These are phyloP conservation scores for Neophaeococcomyces mojaviensis DNA, from an alignment of 2,329 filamentous ascomycete genomes.

Conservation along the genomic window DNA sequence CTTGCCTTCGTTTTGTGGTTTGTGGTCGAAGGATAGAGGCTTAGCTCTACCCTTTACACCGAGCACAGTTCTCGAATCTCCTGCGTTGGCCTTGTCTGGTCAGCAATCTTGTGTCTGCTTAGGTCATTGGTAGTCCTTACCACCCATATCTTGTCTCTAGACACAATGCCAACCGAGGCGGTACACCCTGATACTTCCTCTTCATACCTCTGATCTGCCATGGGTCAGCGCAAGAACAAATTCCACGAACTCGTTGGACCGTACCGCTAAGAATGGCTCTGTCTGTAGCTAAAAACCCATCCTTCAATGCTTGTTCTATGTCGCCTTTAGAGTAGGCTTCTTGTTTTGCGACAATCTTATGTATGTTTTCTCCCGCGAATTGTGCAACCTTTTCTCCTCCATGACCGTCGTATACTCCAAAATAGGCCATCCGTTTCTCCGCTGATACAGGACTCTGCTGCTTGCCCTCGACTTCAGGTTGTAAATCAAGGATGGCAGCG, in stretches of 20 bases:
- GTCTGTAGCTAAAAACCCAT: conserved; percentile 93
- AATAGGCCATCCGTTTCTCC: conserved; percentile 77
- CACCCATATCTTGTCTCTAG: conserved; percentile 85
- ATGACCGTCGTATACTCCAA: conserved; percentile 96
- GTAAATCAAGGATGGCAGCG: conserved; percentile 78
- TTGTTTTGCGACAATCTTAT: conserved; percentile 91
- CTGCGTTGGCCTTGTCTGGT: conserved; percentile 73
- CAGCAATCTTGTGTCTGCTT: conserved; percentile 17
- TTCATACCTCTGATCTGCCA: conserved; percentile 84
- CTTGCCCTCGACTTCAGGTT: conserved; percentile 49
- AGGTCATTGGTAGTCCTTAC: conserved; percentile 51
- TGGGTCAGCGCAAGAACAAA: conserved; percentile 17
- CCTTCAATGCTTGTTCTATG: conserved; percentile 92
- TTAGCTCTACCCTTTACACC: conserved; percentile 97
- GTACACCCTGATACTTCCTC: conserved; percentile 98
- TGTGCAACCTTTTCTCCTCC: conserved; percentile 93
- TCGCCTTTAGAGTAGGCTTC: conserved; percentile 85
- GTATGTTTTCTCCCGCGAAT: conserved; percentile 85
- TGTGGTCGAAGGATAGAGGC: conserved; percentile 97
- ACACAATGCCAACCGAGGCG: conserved; percentile 82
- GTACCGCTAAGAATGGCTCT: conserved; percentile 90
- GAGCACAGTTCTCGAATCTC: conserved; percentile 88
- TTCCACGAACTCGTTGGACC: conserved; percentile 5
- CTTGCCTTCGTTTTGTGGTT: conserved; percentile 92
- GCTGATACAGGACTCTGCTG: conserved; percentile 55